phyloP scores from a whole-genome alignment of 1,139 yeast genomes.

The Scheffersomyces lignicola region DNA sequence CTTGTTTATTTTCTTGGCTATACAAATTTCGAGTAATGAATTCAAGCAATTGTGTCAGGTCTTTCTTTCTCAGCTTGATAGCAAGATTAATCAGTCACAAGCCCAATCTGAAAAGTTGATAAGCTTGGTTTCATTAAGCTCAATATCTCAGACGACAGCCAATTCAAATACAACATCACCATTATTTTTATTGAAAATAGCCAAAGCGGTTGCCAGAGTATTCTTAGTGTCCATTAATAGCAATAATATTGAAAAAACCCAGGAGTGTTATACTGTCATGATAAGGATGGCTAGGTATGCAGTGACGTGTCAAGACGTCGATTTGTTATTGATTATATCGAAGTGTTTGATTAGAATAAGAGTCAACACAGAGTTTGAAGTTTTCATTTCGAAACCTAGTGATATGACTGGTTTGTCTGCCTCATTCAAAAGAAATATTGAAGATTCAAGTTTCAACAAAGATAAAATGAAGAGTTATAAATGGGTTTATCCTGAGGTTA shows the following conservation, averaged over 20 bases:
- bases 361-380: slow-evolving; percentile 42
- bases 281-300: slow-evolving; percentile 29
- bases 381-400: slow-evolving; percentile 54
- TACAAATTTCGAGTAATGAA: slow-evolving; percentile 21
- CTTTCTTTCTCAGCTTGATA: slow-evolving; percentile 8
- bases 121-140: slow-evolving; percentile 23
- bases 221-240: slow-evolving; percentile 27
- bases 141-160: slow-evolving; percentile 12
- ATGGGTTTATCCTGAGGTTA: slow-evolving; percentile 66
- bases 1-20: slow-evolving; percentile 27
- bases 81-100: slow-evolving; percentile 13
- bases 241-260: slow-evolving; percentile 27
- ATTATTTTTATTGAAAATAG: slow-evolving; percentile 21
- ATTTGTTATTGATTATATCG: slow-evolving; percentile 48
- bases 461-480: slow-evolving; percentile 11
- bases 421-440: slow-evolving; percentile 52
- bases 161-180: slow-evolving; percentile 6
- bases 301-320: slow-evolving; percentile 24
- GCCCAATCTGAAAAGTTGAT: slow-evolving; percentile 12
- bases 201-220: slow-evolving; percentile 33
- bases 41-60: slow-evolving; percentile 23
- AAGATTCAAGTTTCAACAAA: slow-evolving; percentile 18
- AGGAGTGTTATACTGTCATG: slow-evolving; percentile 27
- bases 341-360: slow-evolving; percentile 59
- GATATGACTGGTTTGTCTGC: slow-evolving; percentile 71